Evolutionary conservation across 2,329 filamentous ascomycete genomes (phyloP), one percentile per base, ranked within the genome.

Genomic region (Pseudogymnoascus sp.): DNA sequence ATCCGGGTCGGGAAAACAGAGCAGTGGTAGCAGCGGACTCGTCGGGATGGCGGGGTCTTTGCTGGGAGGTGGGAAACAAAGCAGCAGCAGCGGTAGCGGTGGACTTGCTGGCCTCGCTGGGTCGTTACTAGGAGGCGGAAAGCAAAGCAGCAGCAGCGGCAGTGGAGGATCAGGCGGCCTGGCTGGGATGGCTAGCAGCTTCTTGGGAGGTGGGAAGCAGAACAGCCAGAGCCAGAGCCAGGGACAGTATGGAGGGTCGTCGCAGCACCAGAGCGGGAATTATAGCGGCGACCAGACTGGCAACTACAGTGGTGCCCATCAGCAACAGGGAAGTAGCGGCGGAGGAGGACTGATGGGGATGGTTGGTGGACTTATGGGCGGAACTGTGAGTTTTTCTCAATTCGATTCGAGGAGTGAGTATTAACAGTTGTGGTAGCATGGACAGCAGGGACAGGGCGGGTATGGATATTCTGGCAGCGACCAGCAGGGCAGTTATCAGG

Each of bases 231-330:
- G 71, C 65, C 66, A 70, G 62, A 26, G 39, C 26, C 67, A 82
- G 77, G 77, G 77, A 66, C 80, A 85, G 67, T 90, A 83, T 71
- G 87, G 86, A 29, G 88, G 88, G 73, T 84, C 83, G 54, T 34
- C 71, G 65, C 76, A 80, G 71, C 82, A 86, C 72, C 80, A 81
- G 4, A 79, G 81, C 34, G 62, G 60, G 10, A 62, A 62, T 8
- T 40, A 39, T 10, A 40, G 62, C 18, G 21, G 54, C 11, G 42
- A 26, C 18, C 62, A 57, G 26, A 40, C 6, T 11, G 57, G 57
- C 8, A 23, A 64, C 18, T 64, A 39, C 11, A 11, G 57, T 47
- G 60, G 60, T 62, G 40, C 36, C 18, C 29, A 62, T 34, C 36
- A 45, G n/a, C 37, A 37, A 11, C 18, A 34, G 4, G 21, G 21